Evolutionary conservation across 768 basidiomycete species (phyloP).

Genomic region (Kwoniella newhampshirensis): DNA sequence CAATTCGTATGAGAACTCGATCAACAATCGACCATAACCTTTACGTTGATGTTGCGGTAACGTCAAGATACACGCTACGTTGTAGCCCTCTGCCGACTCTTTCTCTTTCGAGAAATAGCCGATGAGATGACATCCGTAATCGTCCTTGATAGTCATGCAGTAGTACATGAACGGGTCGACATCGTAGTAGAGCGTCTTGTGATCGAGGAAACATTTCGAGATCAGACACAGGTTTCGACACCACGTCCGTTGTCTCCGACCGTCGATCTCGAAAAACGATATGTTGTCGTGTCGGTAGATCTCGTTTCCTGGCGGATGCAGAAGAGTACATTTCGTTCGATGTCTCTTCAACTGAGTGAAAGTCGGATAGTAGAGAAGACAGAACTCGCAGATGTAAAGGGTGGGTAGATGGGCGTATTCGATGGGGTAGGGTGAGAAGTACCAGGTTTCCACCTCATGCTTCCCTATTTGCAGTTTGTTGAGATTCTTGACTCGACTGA

Average conservation of each 20-base stretch:
- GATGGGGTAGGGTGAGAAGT: constrained; percentile 97
- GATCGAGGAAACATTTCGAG: constrained; percentile 97
- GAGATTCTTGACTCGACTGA: constrained; percentile 96
- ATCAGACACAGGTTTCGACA: constrained; percentile 94
- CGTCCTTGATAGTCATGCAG: constrained; percentile 93
- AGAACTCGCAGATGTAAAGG: constrained; percentile 98
- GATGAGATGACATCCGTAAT: constrained; percentile 85
- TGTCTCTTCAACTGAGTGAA: constrained; percentile 88
- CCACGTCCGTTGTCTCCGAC: constrained; percentile 91
- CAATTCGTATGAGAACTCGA: constrained; percentile 97
- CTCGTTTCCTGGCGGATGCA: constrained; percentile 97
- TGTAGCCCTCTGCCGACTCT: constrained; percentile 95
- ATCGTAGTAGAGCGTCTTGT: constrained; percentile 99
- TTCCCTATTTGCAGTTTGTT: constrained; percentile 93
- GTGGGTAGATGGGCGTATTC: constrained; percentile 95
- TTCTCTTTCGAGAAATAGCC: constrained; percentile 99
- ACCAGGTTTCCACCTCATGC: constrained; percentile 99
- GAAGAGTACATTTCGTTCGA: constrained; percentile 80
- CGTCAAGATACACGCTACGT: constrained; percentile 98
- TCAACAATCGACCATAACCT: constrained; percentile 90
- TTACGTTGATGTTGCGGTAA: constrained; percentile 96
- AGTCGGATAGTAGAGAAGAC: constrained; percentile 87
- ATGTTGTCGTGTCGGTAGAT: constrained; percentile 97
- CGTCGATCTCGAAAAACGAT: constrained; percentile 98
- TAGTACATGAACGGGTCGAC: constrained; percentile 99